These are phyloP conservation scores for Ampelomyces quisqualis DNA, from an alignment of 2,329 filamentous ascomycete genomes.

Conservation along the genomic window DNA sequence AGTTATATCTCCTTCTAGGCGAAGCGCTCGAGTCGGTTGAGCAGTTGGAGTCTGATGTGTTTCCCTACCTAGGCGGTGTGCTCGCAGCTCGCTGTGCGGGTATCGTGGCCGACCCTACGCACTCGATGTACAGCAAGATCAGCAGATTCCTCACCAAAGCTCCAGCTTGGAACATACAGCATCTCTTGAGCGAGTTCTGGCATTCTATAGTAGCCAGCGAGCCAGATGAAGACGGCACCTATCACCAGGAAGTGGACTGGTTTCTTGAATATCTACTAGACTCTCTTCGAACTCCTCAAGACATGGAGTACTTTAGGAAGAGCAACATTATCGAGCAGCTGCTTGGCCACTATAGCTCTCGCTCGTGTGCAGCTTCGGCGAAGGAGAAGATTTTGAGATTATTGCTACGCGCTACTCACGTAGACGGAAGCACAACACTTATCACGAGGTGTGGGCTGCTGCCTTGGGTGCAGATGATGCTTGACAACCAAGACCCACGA, in stretches of 20 bases:
- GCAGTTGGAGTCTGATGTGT: conserved; percentile 37
- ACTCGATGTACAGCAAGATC: conserved; percentile 81
- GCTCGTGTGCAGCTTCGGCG: conserved; percentile 60
- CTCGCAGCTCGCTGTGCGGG: conserved; percentile 71
- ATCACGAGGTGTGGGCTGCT: conserved; percentile 73
- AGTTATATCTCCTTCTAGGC: conserved; percentile 75
- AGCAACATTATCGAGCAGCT: conserved; percentile 72
- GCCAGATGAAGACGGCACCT: conserved; percentile 72
- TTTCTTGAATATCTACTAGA: conserved; percentile 70
- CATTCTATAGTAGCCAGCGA: conserved; percentile 72
- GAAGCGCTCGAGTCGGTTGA: conserved; percentile 73
- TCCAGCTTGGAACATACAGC: conserved; percentile 68
- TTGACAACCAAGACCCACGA: conserved; percentile 50
- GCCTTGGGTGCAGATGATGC: conserved; percentile 70
- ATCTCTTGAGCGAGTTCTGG: conserved; percentile 60
- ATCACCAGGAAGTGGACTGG: conserved; percentile 70
- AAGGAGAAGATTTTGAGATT: conserved; percentile 63
- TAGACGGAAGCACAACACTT: conserved; percentile 75
- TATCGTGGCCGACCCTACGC: conserved; percentile 73
- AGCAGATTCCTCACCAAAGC: conserved; percentile 79
- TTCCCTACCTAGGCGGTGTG: conserved; percentile 73
- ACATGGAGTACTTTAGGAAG: conserved; percentile 62
- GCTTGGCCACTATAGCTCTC: conserved; percentile 67
- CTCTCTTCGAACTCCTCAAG: conserved; percentile 60
- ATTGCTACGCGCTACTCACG: conserved; percentile 67